Evolutionary conservation across 2,329 filamentous ascomycete genomes (phyloP), one percentile per base, ranked within the genome.

Genomic region (Acrodontium crateriforme): DNA sequence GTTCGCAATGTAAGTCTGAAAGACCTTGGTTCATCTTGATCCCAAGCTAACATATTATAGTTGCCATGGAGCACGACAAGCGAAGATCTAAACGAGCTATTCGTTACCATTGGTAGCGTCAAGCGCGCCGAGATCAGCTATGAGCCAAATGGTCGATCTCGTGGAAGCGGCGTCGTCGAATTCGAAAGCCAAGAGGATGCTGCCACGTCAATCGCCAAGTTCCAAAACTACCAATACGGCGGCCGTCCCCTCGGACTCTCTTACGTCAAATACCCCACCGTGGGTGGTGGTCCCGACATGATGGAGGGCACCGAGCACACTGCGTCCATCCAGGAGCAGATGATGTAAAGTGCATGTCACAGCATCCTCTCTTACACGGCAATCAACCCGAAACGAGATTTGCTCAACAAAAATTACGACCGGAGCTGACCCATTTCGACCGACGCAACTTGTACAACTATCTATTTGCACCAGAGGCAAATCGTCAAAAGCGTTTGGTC

Each of bases 71-170:
- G 89, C 16, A 98, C 89, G 10, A 94, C 85, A 63, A 95, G 98
- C 51, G 89, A 98, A 38, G 89, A 98, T 55, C 65, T 98, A 15
- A 74, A 95, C 32, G 89, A 98, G 54, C 69, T 98, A 12, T 98
- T 98, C 64, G 85, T 80, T 11, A 98, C 89, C 8, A 98, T 98
- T 49, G 89, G 89, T 39, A 93, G 93, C 56, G 89, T 98, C 34
- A 84, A 94, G 48, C 84, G 89, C 47, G 89, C 89, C n/a, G 89
- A 98, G 60, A 95, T 98, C 32, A 89, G 98, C 58, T 95, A 98
- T 50, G 89, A 98, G 56, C 79, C 82, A 3, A 95, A 91, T 48
- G 89, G 89, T 24, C 81, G 89, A 45, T 98, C 89, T 35, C 79
- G 84, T 39, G 89, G 89, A 39, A 89, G 81, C 34, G 89, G 89